Percentiles rank a stretch among this genome's conserved stretches.
phyloP scores from a whole-genome alignment of 345 rosid species.

The Barbarea vulgaris region DNA sequence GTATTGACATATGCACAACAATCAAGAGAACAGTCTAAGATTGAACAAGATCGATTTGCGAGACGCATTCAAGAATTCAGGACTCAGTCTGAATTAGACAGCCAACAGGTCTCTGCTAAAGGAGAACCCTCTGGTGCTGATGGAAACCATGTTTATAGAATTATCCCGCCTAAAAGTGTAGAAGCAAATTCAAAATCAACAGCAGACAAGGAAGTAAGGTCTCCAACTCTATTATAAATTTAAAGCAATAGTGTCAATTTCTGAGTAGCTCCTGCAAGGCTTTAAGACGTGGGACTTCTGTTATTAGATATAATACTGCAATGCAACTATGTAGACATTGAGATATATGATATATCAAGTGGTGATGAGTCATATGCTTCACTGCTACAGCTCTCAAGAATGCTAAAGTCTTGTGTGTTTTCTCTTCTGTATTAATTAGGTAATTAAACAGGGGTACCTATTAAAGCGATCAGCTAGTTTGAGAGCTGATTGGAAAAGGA shows the following conservation, averaged over 20 bases:
- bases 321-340: not conserved
- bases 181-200: conserved; percentile 60
- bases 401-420: conserved; percentile 4
- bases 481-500: conserved; percentile 86
- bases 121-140: conserved; percentile 51
- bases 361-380: not conserved
- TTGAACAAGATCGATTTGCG: conserved; percentile 80
- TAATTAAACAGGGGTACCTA: conserved; percentile 80
- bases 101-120: conserved; percentile 48
- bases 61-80: conserved; percentile 91
- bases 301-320: not conserved
- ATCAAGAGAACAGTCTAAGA: conserved; percentile 74
- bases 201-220: conserved; percentile 65
- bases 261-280: too few species aligned
- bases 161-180: conserved; percentile 48
- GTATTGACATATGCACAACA: conserved; percentile 82
- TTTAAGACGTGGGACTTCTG: not conserved
- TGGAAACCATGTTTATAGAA: conserved; percentile 48
- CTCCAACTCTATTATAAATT: not conserved
- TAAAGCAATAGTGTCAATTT: too few species aligned
- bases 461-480: conserved; percentile 68
- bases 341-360: not conserved
- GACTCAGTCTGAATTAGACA: conserved; percentile 74
- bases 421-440: conserved; percentile 47
- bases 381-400: not conserved